Percentiles rank a stretch among this genome's conserved stretches.
Conservation (phyloP, 1,284 basidiomycete genomes). For the Ganoderma boninense region DNA sequence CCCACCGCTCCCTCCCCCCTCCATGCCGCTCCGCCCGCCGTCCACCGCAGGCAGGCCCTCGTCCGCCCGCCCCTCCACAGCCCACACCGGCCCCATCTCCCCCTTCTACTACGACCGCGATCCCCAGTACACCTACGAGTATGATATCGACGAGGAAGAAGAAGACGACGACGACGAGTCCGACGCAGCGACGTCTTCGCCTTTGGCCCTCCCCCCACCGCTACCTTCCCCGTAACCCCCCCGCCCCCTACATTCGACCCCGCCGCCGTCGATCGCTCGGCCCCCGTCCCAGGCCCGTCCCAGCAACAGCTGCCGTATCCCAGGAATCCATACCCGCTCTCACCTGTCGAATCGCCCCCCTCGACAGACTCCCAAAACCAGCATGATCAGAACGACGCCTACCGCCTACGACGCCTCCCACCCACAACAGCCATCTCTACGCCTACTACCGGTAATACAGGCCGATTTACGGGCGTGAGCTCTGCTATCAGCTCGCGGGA, state of each 20-base stretch:
- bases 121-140: slow-evolving; percentile 42
- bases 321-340: slow-evolving; percentile 43
- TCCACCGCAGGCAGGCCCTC: slow-evolving; percentile 38
- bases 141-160: slow-evolving; percentile 50
- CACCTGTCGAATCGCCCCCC: slow-evolving; percentile 56
- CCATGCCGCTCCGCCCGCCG: slow-evolving; percentile 40
- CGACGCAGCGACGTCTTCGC: slow-evolving; percentile 83
- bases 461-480: slow-evolving; percentile 39
- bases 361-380: slow-evolving; percentile 53
- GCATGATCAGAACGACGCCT: slow-evolving; percentile 48
- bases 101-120: slow-evolving; percentile 42
- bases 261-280: slow-evolving; percentile 42
- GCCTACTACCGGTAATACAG: slow-evolving; percentile 31
- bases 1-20: slow-evolving; percentile 26
- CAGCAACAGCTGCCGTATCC: slow-evolving; percentile 37
- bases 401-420: slow-evolving; percentile 53
- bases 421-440: slow-evolving; percentile 39
- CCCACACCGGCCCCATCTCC: slow-evolving; percentile 28
- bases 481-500: slow-evolving; percentile 50
- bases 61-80: slow-evolving; percentile 32
- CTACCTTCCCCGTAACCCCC: slow-evolving; percentile 51
- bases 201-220: slow-evolving; percentile 79
- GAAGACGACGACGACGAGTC: slow-evolving; percentile 70
- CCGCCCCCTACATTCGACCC: slow-evolving; percentile 29
- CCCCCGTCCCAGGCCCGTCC: slow-evolving; percentile 48